Base-by-base conservation (phyloP, 257 asterid genomes). In the Linderniella brevidens region DNA sequence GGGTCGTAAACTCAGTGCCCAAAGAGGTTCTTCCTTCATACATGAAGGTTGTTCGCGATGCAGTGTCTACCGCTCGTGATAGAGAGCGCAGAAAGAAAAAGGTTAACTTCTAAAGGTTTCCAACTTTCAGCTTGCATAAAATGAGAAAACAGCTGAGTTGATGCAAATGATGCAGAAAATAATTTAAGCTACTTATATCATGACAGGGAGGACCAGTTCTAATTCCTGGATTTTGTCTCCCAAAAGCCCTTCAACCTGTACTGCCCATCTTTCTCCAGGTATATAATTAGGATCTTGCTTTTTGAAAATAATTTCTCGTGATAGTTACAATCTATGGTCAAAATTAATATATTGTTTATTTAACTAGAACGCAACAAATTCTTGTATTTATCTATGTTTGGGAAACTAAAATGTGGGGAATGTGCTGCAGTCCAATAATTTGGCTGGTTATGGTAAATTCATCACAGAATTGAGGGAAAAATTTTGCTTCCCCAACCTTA, bases 221-320 rank as follows among this genome's bases (percentile, higher is more conserved):
- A 60, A 75, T 90, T 64, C 92, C 96, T 47, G 98, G 98, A 60
- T 74, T 90, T 60, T 85, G 94, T 67, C 93, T 90, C 58, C 94
- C 94, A 11, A 90, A 85, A 74, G 96, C 96, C 38, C 96, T 90
- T 64, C 94, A 85, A 63, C 98, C 98, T 45, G 68, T 85, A 50
- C 73, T 85, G 37, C 92, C 96, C 35, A 67, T 90, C 61, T 90
- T 80, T 68, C 93, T 76, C 46, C 98, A 88, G 96, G 96, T 85
- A 74, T 50, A 59, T 48, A 55, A 35, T 41, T 1, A 9, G 9
- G 11, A 5, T 44, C 14, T 8, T 45, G 36, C 43, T 25, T 25
- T 25, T 25, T 6, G 4, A 2, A 25, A 25, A 25, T 25, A 25
- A 25, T 2, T 25, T 25, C 32, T 2, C 32, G 32, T 25, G 6